Conservation (phyloP, 345 rosid genomes). For the Linum trigynum region DNA sequence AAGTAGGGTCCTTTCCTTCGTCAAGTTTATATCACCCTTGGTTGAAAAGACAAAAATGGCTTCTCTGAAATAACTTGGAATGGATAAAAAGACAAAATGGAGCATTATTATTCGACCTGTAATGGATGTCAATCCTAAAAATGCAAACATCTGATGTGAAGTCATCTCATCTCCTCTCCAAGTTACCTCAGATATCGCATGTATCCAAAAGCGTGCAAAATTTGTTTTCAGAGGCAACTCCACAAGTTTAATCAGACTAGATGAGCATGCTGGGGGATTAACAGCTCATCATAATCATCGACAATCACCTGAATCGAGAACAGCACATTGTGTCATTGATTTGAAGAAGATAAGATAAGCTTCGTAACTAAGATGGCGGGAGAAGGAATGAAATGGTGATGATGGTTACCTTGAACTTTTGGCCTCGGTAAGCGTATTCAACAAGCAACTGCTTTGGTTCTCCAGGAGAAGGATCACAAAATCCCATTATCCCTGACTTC, state of each 20-base stretch:
- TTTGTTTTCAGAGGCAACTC: conserved; percentile 17
- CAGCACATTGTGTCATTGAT: not conserved
- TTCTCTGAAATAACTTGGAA: too few relatives aligned
- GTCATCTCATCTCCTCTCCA: not conserved
- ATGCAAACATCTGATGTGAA: not conserved
- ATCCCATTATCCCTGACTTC: conserved; percentile 96
- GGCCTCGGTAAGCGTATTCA: conserved; percentile 51
- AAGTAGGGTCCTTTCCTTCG: too few relatives aligned
- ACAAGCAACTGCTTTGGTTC: conserved; percentile 64
- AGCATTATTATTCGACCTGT: conserved; percentile 6
- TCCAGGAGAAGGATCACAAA: conserved; percentile 89
- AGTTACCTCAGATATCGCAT: conserved; percentile 17
- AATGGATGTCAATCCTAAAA: not conserved
- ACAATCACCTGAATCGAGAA: conserved; percentile 38
- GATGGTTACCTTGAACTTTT: conserved; percentile 35
- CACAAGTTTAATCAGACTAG: conserved; percentile 21
- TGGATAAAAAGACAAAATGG: not conserved
- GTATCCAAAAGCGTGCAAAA: conserved; percentile 16
- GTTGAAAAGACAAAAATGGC: not conserved
- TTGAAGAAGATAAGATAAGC: not conserved
- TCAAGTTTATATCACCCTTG: too few relatives aligned
- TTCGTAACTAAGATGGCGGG: not conserved
- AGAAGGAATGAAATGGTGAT: not conserved
- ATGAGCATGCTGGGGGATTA: conserved; percentile 55
- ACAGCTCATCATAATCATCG: conserved; percentile 59